Conservation (phyloP, 129 eudicot species). For the Mikania micrantha region DNA sequence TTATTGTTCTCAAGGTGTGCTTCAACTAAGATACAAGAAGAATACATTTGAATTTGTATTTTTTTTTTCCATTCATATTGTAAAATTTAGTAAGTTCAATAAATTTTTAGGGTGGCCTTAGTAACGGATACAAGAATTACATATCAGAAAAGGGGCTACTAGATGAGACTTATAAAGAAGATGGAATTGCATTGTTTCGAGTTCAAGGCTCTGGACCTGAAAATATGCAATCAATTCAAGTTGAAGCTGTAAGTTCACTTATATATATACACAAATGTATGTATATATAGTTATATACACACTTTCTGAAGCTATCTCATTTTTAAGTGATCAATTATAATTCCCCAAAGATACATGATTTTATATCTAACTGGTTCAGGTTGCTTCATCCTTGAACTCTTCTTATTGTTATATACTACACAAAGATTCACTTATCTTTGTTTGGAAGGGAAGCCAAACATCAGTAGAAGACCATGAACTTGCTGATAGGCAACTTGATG, state of each 20-base stretch:
- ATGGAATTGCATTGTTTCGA: slow-evolving; percentile 75
- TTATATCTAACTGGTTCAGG: slow-evolving; percentile 38
- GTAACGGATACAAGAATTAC: slow-evolving; percentile 73
- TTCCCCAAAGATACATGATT: not conserved
- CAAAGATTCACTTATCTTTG: slow-evolving; percentile 54
- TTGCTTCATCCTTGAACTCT: slow-evolving; percentile 76
- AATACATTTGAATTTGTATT: not conserved
- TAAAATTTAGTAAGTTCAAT: not conserved
- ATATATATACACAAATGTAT: too few species aligned
- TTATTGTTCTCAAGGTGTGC: slow-evolving; percentile 77
- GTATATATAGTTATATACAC: not conserved
- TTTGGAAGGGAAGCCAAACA: slow-evolving; percentile 71
- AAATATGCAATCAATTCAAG: slow-evolving; percentile 97
- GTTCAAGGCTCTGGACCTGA: slow-evolving; percentile 97
- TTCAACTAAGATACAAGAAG: slow-evolving; percentile 5
- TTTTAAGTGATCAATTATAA: not conserved
- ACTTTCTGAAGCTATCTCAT: not conserved
- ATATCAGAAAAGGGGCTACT: slow-evolving; percentile 62
- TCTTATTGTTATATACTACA: slow-evolving; percentile 84
- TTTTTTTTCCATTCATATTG: not conserved
- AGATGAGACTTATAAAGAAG: slow-evolving; percentile 71
- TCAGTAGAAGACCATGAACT: slow-evolving; percentile 69
- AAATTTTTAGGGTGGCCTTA: slow-evolving; percentile 70
- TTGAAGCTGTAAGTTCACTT: slow-evolving; percentile 58
- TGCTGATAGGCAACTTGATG: slow-evolving; percentile 80